Evolutionary conservation across 2,329 filamentous ascomycete genomes (phyloP).

Genomic region (Truncatella angustata): DNA sequence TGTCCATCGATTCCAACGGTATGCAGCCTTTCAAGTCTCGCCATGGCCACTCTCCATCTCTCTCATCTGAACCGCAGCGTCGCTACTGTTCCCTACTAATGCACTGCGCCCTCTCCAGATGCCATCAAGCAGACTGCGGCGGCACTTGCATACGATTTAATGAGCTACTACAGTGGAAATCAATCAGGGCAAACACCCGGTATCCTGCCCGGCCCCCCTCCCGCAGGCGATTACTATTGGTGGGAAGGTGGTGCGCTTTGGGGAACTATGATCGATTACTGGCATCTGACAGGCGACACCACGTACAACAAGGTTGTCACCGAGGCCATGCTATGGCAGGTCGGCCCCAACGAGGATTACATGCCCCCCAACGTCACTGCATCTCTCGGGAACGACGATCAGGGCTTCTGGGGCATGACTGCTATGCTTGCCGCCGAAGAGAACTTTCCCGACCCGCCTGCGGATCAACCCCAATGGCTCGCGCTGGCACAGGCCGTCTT

Average conservation of each 20-base stretch:
- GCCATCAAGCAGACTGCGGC: conserved; percentile 49
- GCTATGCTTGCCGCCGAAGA: conserved; percentile 62
- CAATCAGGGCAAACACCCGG: conserved; percentile 30
- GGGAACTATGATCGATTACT: conserved; percentile 35
- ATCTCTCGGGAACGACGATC: conserved; percentile 51
- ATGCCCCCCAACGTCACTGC: conserved; percentile 44
- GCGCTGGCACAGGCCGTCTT: conserved; percentile 63
- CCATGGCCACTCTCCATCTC: not conserved
- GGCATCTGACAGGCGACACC: conserved; percentile 51
- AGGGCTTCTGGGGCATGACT: conserved; percentile 65
- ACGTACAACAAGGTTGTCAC: conserved; percentile 50
- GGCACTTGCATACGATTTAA: conserved; percentile 26
- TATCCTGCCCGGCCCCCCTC: conserved; percentile 30
- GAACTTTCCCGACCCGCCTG: conserved; percentile 55
- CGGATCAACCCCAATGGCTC: conserved; percentile 57
- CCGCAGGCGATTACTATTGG: conserved; percentile 32
- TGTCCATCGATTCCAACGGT: conserved; percentile 13
- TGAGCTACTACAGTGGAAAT: conserved; percentile 32
- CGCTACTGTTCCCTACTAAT: not conserved
- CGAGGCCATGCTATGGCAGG: conserved; percentile 43
- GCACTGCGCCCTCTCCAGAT: conserved; percentile 25
- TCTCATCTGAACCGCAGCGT: not conserved
- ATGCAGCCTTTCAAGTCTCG: not conserved
- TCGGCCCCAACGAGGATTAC: conserved; percentile 43
- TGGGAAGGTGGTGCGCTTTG: conserved; percentile 33